A percentile compares a stretch with the other conserved stretches of the same genome.
Conservation (phyloP, 306 rosid genomes). For the Glycine latifolia region DNA sequence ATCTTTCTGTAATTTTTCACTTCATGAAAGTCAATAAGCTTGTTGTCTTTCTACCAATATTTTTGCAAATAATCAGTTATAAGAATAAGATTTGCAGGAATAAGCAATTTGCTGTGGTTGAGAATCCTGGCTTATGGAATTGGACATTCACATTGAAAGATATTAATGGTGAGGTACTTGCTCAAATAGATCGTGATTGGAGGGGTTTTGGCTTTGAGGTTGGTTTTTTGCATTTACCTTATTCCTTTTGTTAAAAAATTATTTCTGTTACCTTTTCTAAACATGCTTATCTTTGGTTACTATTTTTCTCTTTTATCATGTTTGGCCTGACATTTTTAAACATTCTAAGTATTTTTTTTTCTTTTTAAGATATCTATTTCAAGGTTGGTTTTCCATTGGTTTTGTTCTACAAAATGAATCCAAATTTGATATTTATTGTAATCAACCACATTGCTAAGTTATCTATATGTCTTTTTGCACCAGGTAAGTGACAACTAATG, state of each 20-base stretch:
- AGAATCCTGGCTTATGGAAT: conserved; percentile 97
- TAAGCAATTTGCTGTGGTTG: conserved; percentile 90
- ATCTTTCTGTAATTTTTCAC: not conserved
- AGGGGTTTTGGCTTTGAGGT: conserved; percentile 99
- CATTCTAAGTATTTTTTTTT: not conserved
- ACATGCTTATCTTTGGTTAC: not conserved
- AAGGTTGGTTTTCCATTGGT: conserved; percentile 3
- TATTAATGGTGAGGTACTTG: conserved; percentile 78
- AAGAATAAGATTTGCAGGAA: conserved; percentile 61
- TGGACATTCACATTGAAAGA: conserved; percentile 97
- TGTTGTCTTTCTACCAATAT: not conserved
- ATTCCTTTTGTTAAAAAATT: not conserved
- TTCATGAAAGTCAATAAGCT: too few relatives aligned
- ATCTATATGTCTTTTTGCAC: not conserved
- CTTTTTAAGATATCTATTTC: conserved; percentile 15
- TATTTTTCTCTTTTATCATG: conserved; percentile 29
- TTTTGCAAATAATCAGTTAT: conserved; percentile 7
- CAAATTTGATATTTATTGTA: not conserved
- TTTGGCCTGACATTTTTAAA: not conserved
- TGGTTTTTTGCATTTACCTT: conserved; percentile 40
- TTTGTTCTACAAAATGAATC: conserved; percentile 41
- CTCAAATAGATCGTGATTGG: conserved; percentile 95
- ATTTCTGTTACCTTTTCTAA: not conserved
- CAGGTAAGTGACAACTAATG: not conserved
- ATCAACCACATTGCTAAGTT: conserved; percentile 21